Evolutionary conservation across 129 eudicot species (phyloP).

Genomic region (Flaveria ramosissima): DNA sequence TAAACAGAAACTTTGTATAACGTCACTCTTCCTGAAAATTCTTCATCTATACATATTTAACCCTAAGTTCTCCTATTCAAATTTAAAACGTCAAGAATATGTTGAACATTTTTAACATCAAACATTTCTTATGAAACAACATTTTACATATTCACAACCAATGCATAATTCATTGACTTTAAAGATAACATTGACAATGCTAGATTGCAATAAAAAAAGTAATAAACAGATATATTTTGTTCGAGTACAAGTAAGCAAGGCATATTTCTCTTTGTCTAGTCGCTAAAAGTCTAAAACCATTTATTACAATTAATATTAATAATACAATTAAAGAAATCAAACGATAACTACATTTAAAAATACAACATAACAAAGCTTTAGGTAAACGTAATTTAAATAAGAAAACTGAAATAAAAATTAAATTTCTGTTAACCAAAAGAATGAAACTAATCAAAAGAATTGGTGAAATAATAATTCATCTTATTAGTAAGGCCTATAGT

Average conservation of each 20-base stretch:
- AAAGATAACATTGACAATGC: no score
- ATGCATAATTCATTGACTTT: no score
- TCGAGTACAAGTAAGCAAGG: no score
- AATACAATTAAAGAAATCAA: background rate
- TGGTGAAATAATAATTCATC: background rate
- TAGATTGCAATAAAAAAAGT: no score
- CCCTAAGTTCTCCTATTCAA: background rate
- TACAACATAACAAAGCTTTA: no score
- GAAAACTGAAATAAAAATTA: background rate
- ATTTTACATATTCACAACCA: no score
- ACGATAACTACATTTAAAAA: background rate
- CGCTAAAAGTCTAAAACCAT: background rate
- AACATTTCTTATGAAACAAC: background rate
- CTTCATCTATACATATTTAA: background rate
- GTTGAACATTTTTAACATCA: background rate
- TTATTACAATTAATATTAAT: background rate
- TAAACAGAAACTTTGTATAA: background rate
- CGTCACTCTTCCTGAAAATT: background rate
- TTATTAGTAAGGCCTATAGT: constrained; percentile 12
- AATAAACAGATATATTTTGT: no score
- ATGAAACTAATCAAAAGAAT: constrained; percentile 24
- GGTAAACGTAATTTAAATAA: background rate
- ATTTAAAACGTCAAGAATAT: background rate
- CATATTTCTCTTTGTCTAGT: no score
- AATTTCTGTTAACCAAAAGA: constrained; percentile 12